Percentiles rank a stretch among this genome's conserved stretches.
Evolutionary conservation across 2,329 filamentous ascomycete genomes (phyloP).

Genomic region (Pseudogymnoascus sp.): DNA sequence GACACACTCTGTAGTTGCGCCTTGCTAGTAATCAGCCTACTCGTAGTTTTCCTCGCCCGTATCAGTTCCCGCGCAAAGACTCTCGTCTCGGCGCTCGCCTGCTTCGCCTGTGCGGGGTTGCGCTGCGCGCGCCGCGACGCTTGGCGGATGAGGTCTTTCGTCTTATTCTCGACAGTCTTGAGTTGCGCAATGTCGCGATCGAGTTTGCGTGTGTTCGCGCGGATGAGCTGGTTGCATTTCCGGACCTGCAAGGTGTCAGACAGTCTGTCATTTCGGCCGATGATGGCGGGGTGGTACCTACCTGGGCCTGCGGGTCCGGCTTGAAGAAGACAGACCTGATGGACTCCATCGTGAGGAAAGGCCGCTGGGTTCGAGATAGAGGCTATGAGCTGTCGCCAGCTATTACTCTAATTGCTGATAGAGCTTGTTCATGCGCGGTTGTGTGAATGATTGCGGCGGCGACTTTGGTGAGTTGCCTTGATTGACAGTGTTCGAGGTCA

Average conservation of each 20-base stretch:
- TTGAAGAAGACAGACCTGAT: slow-evolving; percentile 82
- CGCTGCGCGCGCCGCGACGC: slow-evolving; percentile 75
- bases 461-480: slow-evolving; percentile 3
- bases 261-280: slow-evolving; percentile 14
- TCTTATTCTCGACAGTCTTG: slow-evolving; percentile 74
- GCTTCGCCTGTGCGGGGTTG: slow-evolving; percentile 70
- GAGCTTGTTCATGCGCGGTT: slow-evolving; percentile 8
- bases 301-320: slow-evolving; percentile 89
- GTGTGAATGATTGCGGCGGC: slow-evolving; percentile 3
- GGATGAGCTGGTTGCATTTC: slow-evolving; percentile 90
- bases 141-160: slow-evolving; percentile 75
- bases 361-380: neutral
- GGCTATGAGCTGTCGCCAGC: slow-evolving; percentile 9
- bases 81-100: slow-evolving; percentile 76
- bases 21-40: slow-evolving; percentile 75
- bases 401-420: neutral
- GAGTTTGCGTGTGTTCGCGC: slow-evolving; percentile 83
- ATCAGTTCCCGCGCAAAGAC: slow-evolving; percentile 85
- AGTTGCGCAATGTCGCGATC: slow-evolving; percentile 84
- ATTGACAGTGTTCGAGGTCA: slow-evolving; percentile 3
- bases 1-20: slow-evolving; percentile 88
- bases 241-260: slow-evolving; percentile 57
- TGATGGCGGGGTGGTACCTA: slow-evolving; percentile 37
- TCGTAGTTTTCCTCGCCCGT: slow-evolving; percentile 67
- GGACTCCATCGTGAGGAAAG: slow-evolving; percentile 63